Conservation (phyloP, 495 filamentous ascomycete species). For the Chaetomidium leptoderma region DNA sequence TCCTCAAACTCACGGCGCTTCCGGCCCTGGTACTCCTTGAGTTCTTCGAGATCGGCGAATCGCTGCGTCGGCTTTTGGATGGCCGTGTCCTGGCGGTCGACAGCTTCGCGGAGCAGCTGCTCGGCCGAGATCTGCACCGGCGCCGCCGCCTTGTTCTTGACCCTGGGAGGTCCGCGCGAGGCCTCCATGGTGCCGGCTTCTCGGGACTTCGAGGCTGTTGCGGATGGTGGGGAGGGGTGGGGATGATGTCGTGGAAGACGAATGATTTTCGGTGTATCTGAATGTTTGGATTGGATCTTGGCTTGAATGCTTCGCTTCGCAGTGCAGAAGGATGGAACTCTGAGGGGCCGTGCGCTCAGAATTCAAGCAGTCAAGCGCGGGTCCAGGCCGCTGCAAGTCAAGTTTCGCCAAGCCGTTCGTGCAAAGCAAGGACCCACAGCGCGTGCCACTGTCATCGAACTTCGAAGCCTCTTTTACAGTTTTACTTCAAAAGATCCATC, state of each 20-base stretch:
- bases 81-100: conserved; percentile 89
- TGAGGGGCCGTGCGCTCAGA: background rate
- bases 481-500: conserved; percentile 4
- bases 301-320: background rate
- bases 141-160: conserved; percentile 94
- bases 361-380: background rate
- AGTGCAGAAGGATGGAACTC: background rate
- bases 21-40: conserved; percentile 94
- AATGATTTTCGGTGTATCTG: background rate
- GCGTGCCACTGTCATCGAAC: background rate
- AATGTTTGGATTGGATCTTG: conserved; percentile 3
- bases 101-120: conserved; percentile 94
- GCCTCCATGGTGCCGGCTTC: conserved; percentile 66
- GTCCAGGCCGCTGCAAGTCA: background rate
- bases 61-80: conserved; percentile 89
- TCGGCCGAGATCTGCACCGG: conserved; percentile 90
- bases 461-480: background rate
- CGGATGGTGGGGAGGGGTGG: background rate
- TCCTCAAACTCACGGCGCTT: conserved; percentile 97
- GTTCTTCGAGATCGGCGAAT: conserved; percentile 94
- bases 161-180: conserved; percentile 87
- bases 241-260: background rate
- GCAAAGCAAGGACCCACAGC: background rate
- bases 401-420: background rate
- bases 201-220: background rate